Conservation (phyloP, 2,329 filamentous ascomycete genomes). For the Microsporum canis region DNA sequence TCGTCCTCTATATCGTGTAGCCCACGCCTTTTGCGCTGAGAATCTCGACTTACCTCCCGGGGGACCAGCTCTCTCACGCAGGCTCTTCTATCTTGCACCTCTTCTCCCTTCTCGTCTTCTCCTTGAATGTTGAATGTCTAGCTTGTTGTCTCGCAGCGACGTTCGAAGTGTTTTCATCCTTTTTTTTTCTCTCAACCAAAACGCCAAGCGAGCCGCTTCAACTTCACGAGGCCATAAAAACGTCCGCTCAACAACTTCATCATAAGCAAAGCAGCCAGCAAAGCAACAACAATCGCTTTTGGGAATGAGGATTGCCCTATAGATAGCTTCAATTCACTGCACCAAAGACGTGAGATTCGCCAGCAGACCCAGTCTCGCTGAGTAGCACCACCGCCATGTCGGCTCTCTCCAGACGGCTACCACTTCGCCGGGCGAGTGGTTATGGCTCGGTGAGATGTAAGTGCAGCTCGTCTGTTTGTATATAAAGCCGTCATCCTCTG, state of each 20-base stretch:
- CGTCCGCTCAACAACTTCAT: background rate
- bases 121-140: no score
- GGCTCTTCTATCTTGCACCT: no score
- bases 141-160: no score
- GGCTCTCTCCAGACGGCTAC: background rate
- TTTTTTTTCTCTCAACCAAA: background rate
- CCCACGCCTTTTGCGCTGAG: no score
- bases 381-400: background rate
- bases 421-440: background rate
- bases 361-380: background rate
- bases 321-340: background rate
- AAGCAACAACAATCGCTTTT: background rate
- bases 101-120: no score
- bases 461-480: background rate
- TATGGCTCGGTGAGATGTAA: conserved; percentile 3
- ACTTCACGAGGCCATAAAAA: background rate
- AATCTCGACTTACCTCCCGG: background rate
- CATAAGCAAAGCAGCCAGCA: background rate
- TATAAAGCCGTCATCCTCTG: no score
- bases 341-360: background rate
- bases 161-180: background rate
- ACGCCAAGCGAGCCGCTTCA: background rate
- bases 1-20: background rate
- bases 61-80: background rate
- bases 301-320: background rate